Evolutionary conservation across 805 yeast genomes (phyloP), one percentile per base, ranked within the genome.

Genomic region (Pichia cephalocereana): DNA sequence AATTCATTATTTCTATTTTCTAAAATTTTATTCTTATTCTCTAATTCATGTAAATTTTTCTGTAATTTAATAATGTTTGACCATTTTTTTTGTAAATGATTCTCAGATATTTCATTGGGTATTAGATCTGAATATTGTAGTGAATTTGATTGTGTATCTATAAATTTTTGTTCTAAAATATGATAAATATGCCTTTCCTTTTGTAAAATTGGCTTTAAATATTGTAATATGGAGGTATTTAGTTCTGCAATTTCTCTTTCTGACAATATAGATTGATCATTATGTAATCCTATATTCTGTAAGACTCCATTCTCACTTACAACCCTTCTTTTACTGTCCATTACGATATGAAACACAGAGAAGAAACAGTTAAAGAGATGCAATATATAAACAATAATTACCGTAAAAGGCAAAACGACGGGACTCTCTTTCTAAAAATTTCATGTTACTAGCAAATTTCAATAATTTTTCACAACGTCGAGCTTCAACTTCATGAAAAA

Each of bases 41-140:
- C 96, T 41, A 88, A 64, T 45, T 82, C 91, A 49, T 83, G 68
- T 40, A 83, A 81, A 57, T 78, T 75, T 52, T 80, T 76, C 65
- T 91, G 96, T 31, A 91, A 70, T 42, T 96, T 70, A 32, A 87
- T 72, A 5, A 90, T 91, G 0, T 95, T 82, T 0, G 83, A 73
- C 97, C 97, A 90, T 67, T 89, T 90, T 65, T 82, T 83, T 55
- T 83, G 87, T 38, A 87, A 52, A 43, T 58, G 65, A 37, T 60
- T 51, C 3, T 52, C 49, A 1, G 71, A 70, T 37, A 52, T 52
- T n/a, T 49, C 43, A 26, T 11, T n/a, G 18, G 8, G 6, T 8
- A 32, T 10, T 15, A 43, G 31, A 15, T n/a, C 19, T n/a, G 19
- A 7, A 63, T 55, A 8, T 55, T 42, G 31, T 8, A 8, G 4